phyloP scores from a whole-genome alignment of 2,329 filamentous ascomycete species.

The Cytospora leucostoma region DNA sequence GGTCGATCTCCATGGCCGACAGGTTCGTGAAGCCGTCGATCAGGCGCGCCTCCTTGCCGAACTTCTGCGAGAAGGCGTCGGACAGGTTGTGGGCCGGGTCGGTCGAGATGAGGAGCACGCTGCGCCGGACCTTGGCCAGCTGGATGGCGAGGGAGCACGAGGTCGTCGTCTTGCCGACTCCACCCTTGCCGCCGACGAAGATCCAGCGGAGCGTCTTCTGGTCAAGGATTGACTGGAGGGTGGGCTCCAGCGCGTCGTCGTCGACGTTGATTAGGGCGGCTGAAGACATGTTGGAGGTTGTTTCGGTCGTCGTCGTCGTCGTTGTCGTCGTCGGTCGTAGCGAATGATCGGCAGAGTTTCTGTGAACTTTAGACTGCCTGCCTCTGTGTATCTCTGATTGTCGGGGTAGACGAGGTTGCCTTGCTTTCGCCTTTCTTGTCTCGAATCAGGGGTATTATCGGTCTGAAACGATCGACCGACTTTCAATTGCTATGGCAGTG shows the following conservation, averaged over 20 bases:
- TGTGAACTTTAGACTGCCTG: slow-evolving; percentile 9
- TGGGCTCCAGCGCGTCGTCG: slow-evolving; percentile 83
- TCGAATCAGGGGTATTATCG: neutral
- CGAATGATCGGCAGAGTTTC: neutral
- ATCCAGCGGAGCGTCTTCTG: slow-evolving; percentile 97
- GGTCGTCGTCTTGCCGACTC: slow-evolving; percentile 98
- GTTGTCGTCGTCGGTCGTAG: neutral
- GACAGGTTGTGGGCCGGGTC: slow-evolving; percentile 97
- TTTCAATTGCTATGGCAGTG: neutral
- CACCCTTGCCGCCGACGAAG: slow-evolving; percentile 97
- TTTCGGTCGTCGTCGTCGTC: slow-evolving; percentile 8
- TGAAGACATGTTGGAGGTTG: slow-evolving; percentile 38
- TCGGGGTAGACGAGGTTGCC: too few relatives aligned
- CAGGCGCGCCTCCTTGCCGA: slow-evolving; percentile 94
- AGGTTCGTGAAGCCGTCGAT: slow-evolving; percentile 91
- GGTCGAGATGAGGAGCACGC: slow-evolving; percentile 95
- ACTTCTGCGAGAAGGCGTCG: slow-evolving; percentile 98
- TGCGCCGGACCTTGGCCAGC: slow-evolving; percentile 91
- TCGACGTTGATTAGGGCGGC: slow-evolving; percentile 54
- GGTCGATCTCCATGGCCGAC: slow-evolving; percentile 98
- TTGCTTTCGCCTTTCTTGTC: neutral
- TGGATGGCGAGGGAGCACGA: slow-evolving; percentile 98
- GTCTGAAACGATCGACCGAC: neutral
- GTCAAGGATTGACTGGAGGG: slow-evolving; percentile 90
- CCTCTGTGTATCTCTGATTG: neutral